Percentiles rank a stretch among this genome's conserved stretches.
Conservation (phyloP, 2,329 filamentous ascomycete genomes). For the Claviceps humidiphila region DNA sequence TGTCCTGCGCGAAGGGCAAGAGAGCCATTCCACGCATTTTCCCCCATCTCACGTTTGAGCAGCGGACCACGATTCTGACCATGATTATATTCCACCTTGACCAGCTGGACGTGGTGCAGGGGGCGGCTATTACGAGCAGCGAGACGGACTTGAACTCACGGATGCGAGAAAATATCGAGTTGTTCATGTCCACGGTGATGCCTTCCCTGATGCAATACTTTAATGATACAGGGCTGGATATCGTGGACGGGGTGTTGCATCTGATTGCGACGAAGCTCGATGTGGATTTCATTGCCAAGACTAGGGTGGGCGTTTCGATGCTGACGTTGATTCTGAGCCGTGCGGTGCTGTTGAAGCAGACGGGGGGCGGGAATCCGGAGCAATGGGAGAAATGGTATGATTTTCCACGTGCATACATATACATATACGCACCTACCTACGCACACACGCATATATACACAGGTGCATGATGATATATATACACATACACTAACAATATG, state of each 20-base stretch:
- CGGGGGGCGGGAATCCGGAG: conserved; percentile 52
- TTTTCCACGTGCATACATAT: background rate
- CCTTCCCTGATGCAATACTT: conserved; percentile 81
- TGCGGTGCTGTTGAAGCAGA: conserved; percentile 84
- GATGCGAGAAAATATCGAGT: conserved; percentile 81
- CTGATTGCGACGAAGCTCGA: conserved; percentile 75
- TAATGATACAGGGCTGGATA: conserved; percentile 78
- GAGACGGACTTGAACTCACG: conserved; percentile 59
- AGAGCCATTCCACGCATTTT: conserved; percentile 92
- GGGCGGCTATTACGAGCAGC: conserved; percentile 60
- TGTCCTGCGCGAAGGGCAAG: conserved; percentile 92
- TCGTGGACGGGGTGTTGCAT: conserved; percentile 80
- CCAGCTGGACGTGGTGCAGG: conserved; percentile 75
- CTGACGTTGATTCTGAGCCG: conserved; percentile 90
- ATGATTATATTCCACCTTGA: conserved; percentile 94
- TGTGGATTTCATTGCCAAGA: conserved; percentile 70
- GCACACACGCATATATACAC: conserved; percentile 9
- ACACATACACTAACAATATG: conserved; percentile 10
- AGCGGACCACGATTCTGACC: conserved; percentile 87
- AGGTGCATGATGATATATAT: too few relatives aligned
- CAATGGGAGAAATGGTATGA: conserved; percentile 70
- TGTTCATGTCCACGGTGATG: conserved; percentile 81
- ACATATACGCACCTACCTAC: background rate
- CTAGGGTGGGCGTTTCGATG: conserved; percentile 77
- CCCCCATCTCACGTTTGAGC: conserved; percentile 80